These are phyloP conservation scores for Neospermospora avenae DNA, from an alignment of 2,329 filamentous ascomycete genomes.

Conservation along the genomic window DNA sequence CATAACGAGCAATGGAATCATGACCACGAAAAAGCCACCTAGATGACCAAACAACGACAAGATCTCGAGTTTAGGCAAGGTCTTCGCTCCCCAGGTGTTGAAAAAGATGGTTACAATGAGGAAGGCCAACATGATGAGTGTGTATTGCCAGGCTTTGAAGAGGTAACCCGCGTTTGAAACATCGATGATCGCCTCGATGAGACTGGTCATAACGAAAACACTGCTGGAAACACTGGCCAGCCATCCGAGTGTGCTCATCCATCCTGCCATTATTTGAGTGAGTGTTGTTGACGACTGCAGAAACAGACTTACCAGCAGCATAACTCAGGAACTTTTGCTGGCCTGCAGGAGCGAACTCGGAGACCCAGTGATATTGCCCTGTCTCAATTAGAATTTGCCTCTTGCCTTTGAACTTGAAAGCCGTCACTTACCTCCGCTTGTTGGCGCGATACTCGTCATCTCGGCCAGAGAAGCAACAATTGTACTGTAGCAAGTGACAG, in stretches of 20 bases:
- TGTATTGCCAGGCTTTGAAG: constrained; percentile 42
- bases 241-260: constrained; percentile 47
- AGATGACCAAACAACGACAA: constrained; percentile 44
- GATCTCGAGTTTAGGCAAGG: constrained; percentile 43
- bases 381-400: constrained; percentile 46
- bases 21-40: constrained; percentile 42
- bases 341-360: constrained; percentile 46
- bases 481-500: constrained; percentile 32
- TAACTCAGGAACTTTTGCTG: constrained; percentile 54
- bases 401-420: no score
- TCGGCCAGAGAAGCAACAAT: constrained; percentile 30
- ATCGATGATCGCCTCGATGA: constrained; percentile 42
- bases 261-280: constrained; percentile 34
- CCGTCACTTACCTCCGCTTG: constrained; percentile 19
- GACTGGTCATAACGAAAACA: constrained; percentile 42
- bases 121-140: constrained; percentile 42
- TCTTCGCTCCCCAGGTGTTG: constrained; percentile 42
- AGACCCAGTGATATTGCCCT: constrained; percentile 58
- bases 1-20: constrained; percentile 39
- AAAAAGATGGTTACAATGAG: constrained; percentile 41
- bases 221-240: constrained; percentile 40
- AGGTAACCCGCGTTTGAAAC: constrained; percentile 36
- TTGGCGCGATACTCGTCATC: constrained; percentile 31
- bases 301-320: constrained; percentile 37
- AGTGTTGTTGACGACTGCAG: background rate